Evolutionary conservation across 2,329 filamentous ascomycete genomes (phyloP).

Genomic region (Phoma sp.): DNA sequence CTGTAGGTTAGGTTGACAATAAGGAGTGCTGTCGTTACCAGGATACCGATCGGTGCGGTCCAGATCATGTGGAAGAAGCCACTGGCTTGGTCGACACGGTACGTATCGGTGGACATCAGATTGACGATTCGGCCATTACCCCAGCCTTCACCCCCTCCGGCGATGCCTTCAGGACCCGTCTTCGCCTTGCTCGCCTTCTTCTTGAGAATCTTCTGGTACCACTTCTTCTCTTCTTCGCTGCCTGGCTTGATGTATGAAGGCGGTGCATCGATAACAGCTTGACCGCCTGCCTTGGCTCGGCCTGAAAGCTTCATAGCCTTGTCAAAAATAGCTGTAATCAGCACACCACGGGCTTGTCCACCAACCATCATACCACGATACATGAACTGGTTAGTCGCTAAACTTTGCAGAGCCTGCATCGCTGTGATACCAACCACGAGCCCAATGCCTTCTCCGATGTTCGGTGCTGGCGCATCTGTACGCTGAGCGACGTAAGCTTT

Average conservation of each 20-base stretch:
- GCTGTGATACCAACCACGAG: constrained; percentile 81
- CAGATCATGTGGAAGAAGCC: constrained; percentile 91
- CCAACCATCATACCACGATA: constrained; percentile 92
- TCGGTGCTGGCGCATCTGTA: constrained; percentile 62
- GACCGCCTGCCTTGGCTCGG: constrained; percentile 83
- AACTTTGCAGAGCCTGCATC: constrained; percentile 84
- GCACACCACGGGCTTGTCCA: constrained; percentile 77
- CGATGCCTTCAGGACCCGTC: constrained; percentile 57
- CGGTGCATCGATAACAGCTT: constrained; percentile 51
- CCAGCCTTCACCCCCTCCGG: constrained; percentile 81
- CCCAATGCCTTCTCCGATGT: constrained; percentile 78
- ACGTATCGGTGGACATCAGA: constrained; percentile 93
- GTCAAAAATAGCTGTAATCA: constrained; percentile 88
- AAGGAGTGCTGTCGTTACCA: constrained; percentile 80
- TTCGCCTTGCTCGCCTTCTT: constrained; percentile 52
- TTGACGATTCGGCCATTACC: constrained; percentile 91
- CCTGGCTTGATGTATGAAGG: constrained; percentile 55
- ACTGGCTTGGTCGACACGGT: constrained; percentile 86
- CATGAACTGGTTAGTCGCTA: constrained; percentile 88
- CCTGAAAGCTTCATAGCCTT: constrained; percentile 91
- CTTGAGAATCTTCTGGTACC: constrained; percentile 55
- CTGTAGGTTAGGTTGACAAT: constrained; percentile 89
- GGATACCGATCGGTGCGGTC: constrained; percentile 79
- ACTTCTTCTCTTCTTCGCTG: constrained; percentile 59
- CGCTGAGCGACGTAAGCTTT: constrained; percentile 75